A percentile compares a stretch with the other conserved stretches of the same genome.
Conservation (phyloP, 805 yeast species). For the Yarrowia sp. region DNA sequence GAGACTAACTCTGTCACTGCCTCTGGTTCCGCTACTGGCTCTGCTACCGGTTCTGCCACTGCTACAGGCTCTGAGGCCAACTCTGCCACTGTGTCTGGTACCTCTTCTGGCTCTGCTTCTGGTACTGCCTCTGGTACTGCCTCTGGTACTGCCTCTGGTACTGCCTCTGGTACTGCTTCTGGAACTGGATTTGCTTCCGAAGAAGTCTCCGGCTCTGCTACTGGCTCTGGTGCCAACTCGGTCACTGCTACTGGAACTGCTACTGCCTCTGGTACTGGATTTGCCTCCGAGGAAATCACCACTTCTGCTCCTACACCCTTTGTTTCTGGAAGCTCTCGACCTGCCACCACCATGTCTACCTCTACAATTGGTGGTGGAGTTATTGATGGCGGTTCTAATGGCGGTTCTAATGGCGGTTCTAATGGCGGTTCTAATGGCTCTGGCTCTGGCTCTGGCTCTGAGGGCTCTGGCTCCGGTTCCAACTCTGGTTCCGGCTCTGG, state of each 20-base stretch:
- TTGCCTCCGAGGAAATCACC: too few relatives aligned
- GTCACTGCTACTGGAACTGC: too few relatives aligned
- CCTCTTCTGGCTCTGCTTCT: not conserved
- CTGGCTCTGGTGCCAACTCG: not conserved
- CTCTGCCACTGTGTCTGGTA: not conserved
- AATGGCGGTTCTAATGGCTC: not conserved
- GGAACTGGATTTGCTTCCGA: conserved; percentile 13
- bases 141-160: conserved; percentile 7
- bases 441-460: conserved; percentile 3
- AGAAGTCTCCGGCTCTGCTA: not conserved
- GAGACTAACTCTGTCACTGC: not conserved
- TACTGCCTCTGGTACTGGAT: too few relatives aligned
- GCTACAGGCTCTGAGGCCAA: not conserved
- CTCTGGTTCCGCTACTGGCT: not conserved
- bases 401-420: not conserved
- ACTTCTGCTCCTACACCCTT: too few relatives aligned
- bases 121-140: not conserved
- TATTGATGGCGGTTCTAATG: not conserved
- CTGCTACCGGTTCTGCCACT: not conserved
- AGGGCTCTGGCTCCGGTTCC: not conserved
- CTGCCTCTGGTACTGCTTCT: conserved; percentile 24
- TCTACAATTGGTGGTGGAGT: conserved; percentile 19
- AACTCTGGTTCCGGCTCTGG: conserved; percentile 20
- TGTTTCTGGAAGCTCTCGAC: conserved; percentile 7
- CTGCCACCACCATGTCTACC: conserved; percentile 14